Base-by-base conservation (phyloP, 768 basidiomycete genomes). In the Bullera alba region DNA sequence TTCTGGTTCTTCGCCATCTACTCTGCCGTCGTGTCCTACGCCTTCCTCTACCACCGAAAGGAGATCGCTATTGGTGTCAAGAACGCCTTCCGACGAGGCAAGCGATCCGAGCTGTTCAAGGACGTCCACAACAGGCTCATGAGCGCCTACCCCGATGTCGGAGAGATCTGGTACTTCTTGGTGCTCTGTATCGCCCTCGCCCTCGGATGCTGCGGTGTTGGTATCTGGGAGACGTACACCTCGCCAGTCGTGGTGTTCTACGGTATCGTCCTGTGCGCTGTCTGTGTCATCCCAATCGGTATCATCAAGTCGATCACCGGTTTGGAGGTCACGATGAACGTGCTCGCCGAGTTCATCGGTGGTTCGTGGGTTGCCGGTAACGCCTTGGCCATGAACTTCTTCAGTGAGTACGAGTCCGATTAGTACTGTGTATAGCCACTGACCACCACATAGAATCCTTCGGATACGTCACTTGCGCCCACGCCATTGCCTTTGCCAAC, bases 261-360 rank as follows among this genome's bases (percentile, higher is more conserved):
- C 34, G 80, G 83, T 8, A 35, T 51, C 29, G 54, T 75, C 44
- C 62, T 78, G 23, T 67, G 75, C 1, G 56, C 84, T 34, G 53
- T 70, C 38, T 58, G 62, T 43, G 46, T 71, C n/a, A 61, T 91
- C 39, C 88, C 88, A 12, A 80, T 84, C 48, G 86, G 86, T 54
- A 87, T 91, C 80, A 78, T 90, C 39, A 84, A 85, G 63, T 88
- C 89, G 4, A 67, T 74, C 32, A 75, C 1, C n/a, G 46, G 44
- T 16, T 52, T 39, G 25, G 37, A 45, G 42, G 50, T 91, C 41
- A 32, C 28, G 7, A 22, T 50, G 65, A 73, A 29, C 60, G 73
- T 60, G 16, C 51, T 60, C 1, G 68, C 74, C 2, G 75, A 76
- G 59, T 61, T 76, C 47, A 65, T 74, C 28, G 62, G 58, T 27